phyloP scores from a whole-genome alignment of 2,329 filamentous ascomycete species.

The Diaporthe sp. region DNA sequence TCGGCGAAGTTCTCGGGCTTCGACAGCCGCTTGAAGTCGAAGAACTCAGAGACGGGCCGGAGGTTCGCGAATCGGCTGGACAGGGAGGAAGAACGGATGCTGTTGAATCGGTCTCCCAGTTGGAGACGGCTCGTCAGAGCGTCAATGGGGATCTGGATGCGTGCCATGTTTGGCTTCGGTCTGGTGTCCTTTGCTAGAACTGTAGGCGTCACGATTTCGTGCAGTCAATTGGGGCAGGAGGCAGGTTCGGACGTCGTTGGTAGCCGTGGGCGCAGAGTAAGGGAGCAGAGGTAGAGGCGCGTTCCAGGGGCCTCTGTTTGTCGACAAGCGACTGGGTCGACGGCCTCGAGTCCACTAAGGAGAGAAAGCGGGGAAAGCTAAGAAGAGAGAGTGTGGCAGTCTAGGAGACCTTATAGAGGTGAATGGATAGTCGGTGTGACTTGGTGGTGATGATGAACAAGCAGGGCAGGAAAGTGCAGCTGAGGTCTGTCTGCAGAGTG shows the following conservation, averaged over 20 bases:
- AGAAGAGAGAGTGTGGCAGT: slow-evolving; percentile 30
- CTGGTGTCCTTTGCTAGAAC: background rate
- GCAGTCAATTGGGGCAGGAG: background rate
- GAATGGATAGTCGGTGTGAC: slow-evolving; percentile 29
- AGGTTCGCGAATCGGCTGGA: slow-evolving; percentile 91
- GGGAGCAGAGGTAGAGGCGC: slow-evolving; percentile 27
- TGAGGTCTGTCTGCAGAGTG: slow-evolving; percentile 8
- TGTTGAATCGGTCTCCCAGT: slow-evolving; percentile 85
- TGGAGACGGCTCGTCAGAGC: slow-evolving; percentile 92
- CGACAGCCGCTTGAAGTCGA: slow-evolving; percentile 94
- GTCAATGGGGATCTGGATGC: slow-evolving; percentile 94
- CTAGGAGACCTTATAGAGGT: slow-evolving; percentile 28
- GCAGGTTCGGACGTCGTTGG: background rate
- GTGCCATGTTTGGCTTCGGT: slow-evolving; percentile 72
- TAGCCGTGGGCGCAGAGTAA: background rate
- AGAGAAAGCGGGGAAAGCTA: slow-evolving; percentile 1
- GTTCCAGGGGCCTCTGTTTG: slow-evolving; percentile 32
- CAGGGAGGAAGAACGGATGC: slow-evolving; percentile 83
- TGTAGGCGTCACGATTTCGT: background rate
- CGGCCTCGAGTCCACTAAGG: slow-evolving; percentile 1
- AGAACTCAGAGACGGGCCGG: slow-evolving; percentile 90
- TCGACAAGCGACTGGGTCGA: slow-evolving; percentile 35
- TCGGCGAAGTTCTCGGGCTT: slow-evolving; percentile 94
- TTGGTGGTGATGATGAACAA: slow-evolving; percentile 19
- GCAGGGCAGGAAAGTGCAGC: slow-evolving; percentile 13